Conservation (phyloP, 1,284 basidiomycete genomes). For the Phellinidium pouzarii region DNA sequence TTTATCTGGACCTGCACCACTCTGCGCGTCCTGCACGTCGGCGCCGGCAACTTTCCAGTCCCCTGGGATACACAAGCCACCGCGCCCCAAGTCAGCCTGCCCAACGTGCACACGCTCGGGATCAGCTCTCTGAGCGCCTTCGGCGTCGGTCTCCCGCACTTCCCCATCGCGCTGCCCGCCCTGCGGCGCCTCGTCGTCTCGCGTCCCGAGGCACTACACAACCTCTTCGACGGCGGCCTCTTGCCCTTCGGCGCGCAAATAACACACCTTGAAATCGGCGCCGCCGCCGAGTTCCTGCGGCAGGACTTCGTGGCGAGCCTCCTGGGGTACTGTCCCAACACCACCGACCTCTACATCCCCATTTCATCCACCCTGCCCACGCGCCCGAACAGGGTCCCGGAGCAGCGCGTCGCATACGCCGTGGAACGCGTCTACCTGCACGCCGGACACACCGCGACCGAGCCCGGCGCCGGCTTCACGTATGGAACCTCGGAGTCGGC, state of each 20-base stretch:
- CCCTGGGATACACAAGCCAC: not conserved
- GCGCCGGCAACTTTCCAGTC: not conserved
- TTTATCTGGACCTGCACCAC: slow-evolving; percentile 1
- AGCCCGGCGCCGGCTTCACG: no score
- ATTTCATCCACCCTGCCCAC: not conserved
- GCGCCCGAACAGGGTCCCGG: not conserved
- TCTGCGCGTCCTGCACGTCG: slow-evolving; percentile 8
- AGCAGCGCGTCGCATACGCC: not conserved
- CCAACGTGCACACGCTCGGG: slow-evolving; percentile 13
- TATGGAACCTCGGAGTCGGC: no score
- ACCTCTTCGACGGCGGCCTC: slow-evolving; percentile 5
- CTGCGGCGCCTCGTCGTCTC: slow-evolving; percentile 2
- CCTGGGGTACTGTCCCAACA: slow-evolving; percentile 3
- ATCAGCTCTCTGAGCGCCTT: slow-evolving; percentile 3
- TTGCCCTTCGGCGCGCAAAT: slow-evolving; percentile 2
- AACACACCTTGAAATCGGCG: not conserved
- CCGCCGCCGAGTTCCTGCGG: slow-evolving; percentile 6
- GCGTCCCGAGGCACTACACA: slow-evolving; percentile 7
- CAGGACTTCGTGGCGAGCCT: slow-evolving; percentile 9
- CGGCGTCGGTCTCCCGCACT: not conserved
- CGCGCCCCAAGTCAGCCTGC: not conserved
- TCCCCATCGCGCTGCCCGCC: slow-evolving; percentile 6
- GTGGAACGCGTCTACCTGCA: slow-evolving; percentile 5
- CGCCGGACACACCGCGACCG: not conserved
- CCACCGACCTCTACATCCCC: slow-evolving; percentile 6